These are phyloP conservation scores for Cucumis hystrix DNA, from an alignment of 306 rosid species.

Conservation along the genomic window DNA sequence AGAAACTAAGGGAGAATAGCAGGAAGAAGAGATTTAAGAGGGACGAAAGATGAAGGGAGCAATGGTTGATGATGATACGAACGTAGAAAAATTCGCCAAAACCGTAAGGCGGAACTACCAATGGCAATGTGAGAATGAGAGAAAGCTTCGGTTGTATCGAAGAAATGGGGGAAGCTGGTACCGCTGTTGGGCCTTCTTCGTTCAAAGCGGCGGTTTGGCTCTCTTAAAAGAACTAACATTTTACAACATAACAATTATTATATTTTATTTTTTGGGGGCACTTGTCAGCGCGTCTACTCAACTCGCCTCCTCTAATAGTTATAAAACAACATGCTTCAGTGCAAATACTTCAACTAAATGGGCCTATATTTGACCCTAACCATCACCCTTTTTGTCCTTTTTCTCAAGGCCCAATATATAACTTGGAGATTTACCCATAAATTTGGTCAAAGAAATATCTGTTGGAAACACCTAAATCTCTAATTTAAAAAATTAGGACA, in stretches of 20 bases:
- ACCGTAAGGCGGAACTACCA: conserved; percentile 37
- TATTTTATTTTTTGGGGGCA: no score
- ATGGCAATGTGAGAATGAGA: conserved; percentile 15
- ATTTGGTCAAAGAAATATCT: no score
- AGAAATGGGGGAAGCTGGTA: conserved; percentile 8
- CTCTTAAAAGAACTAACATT: not conserved
- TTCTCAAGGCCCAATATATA: not conserved
- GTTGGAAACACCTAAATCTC: no score
- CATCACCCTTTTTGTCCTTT: not conserved
- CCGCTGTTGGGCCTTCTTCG: not conserved
- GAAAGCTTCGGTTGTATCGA: conserved; percentile 52
- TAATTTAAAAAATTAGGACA: no score
- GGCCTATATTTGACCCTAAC: not conserved
- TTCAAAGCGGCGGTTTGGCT: conserved; percentile 2
- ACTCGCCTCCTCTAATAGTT: not conserved
- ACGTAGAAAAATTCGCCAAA: conserved; percentile 37
- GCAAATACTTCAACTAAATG: not conserved
- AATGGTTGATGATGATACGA: not conserved
- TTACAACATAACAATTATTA: not conserved
- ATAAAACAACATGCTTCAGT: not conserved
- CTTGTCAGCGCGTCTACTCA: not conserved
- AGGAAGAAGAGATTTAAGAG: not conserved
- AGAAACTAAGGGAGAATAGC: not conserved
- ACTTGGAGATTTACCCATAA: not conserved
- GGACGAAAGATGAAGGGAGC: not conserved